phyloP scores from a whole-genome alignment of 257 asterid species.

The Solanum lycopersicoides region DNA sequence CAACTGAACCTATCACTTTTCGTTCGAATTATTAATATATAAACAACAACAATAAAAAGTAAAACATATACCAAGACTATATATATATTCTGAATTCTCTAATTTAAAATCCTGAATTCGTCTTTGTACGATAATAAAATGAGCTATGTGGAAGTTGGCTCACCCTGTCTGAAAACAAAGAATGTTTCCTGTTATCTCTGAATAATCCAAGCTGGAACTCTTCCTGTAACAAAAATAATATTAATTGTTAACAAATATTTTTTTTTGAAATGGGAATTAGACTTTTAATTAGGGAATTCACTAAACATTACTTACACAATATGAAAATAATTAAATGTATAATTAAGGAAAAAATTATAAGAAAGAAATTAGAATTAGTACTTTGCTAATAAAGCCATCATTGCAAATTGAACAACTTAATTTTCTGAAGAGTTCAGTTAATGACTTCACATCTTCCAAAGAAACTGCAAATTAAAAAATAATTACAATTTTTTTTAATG shows the following conservation, averaged over 20 bases:
- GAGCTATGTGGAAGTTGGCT: background rate
- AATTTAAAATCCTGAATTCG: background rate
- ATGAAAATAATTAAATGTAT: background rate
- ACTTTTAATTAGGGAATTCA: background rate
- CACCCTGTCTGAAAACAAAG: constrained; percentile 41
- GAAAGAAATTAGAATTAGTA: background rate
- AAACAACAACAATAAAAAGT: background rate
- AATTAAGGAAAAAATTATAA: background rate
- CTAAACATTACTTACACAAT: background rate
- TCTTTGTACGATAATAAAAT: too few relatives aligned
- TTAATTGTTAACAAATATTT: background rate
- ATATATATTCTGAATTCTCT: background rate
- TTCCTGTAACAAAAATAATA: constrained; percentile 15
- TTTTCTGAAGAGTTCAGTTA: constrained; percentile 34
- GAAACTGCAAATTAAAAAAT: constrained; percentile 22
- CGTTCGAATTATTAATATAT: background rate
- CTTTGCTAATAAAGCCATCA: constrained; percentile 41
- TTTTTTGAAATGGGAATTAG: background rate
- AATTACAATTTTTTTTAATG: background rate
- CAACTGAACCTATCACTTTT: background rate
- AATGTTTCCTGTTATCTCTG: constrained; percentile 22
- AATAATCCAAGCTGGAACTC: constrained; percentile 54
- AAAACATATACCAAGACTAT: background rate
- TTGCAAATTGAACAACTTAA: constrained; percentile 37
- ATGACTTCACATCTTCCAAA: constrained; percentile 30